Evolutionary conservation across 2,329 filamentous ascomycete species (phyloP), one percentile per base, ranked within the genome.

Genomic region (Colletotrichum falcatum): DNA sequence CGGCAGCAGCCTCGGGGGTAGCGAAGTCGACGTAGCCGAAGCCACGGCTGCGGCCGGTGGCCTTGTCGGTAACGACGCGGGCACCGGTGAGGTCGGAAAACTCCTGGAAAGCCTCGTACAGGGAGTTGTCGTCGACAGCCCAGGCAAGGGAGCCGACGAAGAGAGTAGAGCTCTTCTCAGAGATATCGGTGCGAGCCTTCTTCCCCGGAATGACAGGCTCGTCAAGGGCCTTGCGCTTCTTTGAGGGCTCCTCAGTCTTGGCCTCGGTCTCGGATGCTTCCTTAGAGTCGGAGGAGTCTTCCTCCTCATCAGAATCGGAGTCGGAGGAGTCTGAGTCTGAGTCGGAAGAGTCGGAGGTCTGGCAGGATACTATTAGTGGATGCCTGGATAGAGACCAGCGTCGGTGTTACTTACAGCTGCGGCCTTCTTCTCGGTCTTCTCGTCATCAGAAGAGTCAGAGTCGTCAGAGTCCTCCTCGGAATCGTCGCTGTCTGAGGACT

Each of bases 11-110:
- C 71, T 88, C 90, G 71, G 87, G 82, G 75, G 86, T 89, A 79
- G 86, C 85, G 82, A 95, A 97, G 85, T 97, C 94, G 77, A 97
- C 93, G 80, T 97, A 98, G 72, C 95, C 95, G 81, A 97, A 97
- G 74, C 94, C 95, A 84, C 94, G 94, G 82, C 94, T 95, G 79
- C 94, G 92, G 77, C 93, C 93, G 78, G 87, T 88, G 66, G 91
- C 89, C 81, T 91, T 91, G 84, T 97, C 94, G 76, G 90, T 95
- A 80, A 97, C 93, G 78, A 97, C 90, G 76, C 94, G 92, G 74
- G 91, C 92, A 76, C 89, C 88, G 74, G 85, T 83, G 66, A 97
- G 86, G 78, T 92, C 92, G 73, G 91, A 91, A 77, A 91, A 95
- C 73, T 88, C 83, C 85, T 94, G 89, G 84, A 98, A 97, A 80